These are phyloP conservation scores for Solanum ossicruentum DNA, from an alignment of 257 asterid genomes.

Conservation along the genomic window DNA sequence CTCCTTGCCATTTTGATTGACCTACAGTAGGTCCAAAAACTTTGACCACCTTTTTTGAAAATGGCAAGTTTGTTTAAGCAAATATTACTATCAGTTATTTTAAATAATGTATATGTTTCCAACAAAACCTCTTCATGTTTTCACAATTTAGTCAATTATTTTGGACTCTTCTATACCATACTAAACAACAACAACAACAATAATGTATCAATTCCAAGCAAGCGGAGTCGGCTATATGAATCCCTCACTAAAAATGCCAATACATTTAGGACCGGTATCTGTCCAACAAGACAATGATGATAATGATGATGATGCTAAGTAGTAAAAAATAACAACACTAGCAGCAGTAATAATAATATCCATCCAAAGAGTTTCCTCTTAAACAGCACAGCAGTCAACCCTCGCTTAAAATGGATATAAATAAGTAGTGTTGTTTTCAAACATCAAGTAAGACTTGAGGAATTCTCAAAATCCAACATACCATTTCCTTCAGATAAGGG, in stretches of 20 bases:
- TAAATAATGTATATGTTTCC: not conserved
- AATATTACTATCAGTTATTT: not conserved
- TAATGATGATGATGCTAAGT: not conserved
- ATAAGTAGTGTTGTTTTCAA: not conserved
- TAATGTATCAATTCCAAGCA: not conserved
- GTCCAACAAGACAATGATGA: not conserved
- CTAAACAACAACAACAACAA: not conserved
- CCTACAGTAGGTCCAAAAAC: not conserved
- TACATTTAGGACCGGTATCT: not conserved
- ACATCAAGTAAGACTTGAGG: not conserved
- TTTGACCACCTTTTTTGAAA: not conserved
- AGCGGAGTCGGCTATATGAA: not conserved
- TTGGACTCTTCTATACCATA: not conserved
- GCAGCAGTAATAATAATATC: not conserved
- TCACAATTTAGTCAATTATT: not conserved
- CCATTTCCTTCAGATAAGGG: conserved; percentile 85
- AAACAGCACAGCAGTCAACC: not conserved
- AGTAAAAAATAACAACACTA: not conserved
- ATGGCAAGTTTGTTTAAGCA: not conserved
- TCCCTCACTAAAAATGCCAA: not conserved
- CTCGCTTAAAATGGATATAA: not conserved
- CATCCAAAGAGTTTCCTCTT: not conserved
- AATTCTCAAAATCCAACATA: conserved; percentile 10
- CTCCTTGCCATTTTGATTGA: not conserved
- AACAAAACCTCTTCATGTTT: not conserved